Evolutionary conservation across 208 protist genomes (phyloP).

Genomic region (Wallacemonas sp.): DNA sequence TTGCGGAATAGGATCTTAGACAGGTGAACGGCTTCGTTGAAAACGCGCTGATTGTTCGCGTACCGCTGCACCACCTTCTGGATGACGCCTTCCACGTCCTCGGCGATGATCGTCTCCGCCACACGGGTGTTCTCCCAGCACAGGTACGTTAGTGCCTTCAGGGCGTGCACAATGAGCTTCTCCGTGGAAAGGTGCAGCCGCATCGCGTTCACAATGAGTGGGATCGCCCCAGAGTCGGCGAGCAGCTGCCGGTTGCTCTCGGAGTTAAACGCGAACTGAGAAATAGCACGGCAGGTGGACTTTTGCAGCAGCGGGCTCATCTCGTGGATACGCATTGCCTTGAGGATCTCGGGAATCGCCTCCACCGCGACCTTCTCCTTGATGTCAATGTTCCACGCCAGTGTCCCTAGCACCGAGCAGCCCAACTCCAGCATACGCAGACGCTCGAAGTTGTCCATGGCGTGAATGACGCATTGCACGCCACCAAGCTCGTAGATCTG

Average conservation of each 20-base stretch:
- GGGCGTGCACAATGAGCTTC: constrained; percentile 90
- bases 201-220: constrained; percentile 88
- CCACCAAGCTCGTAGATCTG: constrained; percentile 90
- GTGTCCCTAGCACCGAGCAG: constrained; percentile 88
- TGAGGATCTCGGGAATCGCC: constrained; percentile 84
- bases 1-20: constrained; percentile 90
- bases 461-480: constrained; percentile 85
- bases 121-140: constrained; percentile 91
- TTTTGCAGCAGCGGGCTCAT: constrained; percentile 87
- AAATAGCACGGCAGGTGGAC: constrained; percentile 89
- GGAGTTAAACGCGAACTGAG: constrained; percentile 93
- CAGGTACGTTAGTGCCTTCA: constrained; percentile 92
- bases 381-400: constrained; percentile 92
- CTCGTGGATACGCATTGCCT: constrained; percentile 80
- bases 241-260: constrained; percentile 88
- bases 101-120: constrained; percentile 82
- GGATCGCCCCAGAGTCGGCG: constrained; percentile 79
- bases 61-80: constrained; percentile 73
- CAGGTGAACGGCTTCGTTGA: constrained; percentile 87
- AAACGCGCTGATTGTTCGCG: constrained; percentile 65
- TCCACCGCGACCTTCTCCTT: constrained; percentile 85
- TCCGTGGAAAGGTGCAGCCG: constrained; percentile 75
- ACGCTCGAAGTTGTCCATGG: constrained; percentile 87
- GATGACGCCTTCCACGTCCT: constrained; percentile 76
- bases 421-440: constrained; percentile 91